Percentiles rank a stretch among this genome's conserved stretches.
Evolutionary conservation across 176 grass and related monocot genomes (phyloP).

Genomic region (Ampelocalamus luodianensis): DNA sequence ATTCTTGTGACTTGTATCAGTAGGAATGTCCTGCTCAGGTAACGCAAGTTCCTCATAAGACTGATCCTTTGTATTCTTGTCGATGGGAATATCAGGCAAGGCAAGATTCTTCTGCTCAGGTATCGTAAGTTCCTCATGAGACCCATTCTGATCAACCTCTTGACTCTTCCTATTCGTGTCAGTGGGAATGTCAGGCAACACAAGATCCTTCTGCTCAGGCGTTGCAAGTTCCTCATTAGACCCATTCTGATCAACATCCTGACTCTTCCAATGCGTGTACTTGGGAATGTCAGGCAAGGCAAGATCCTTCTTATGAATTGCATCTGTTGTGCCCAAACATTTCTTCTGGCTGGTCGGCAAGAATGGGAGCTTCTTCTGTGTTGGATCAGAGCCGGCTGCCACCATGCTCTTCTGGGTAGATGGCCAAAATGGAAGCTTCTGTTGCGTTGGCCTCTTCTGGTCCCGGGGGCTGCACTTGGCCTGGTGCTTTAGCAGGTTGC

Average conservation of each 20-base stretch:
- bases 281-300: neutral
- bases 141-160: constrained; percentile 18
- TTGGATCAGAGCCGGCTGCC: neutral
- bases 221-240: neutral
- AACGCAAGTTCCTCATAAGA: constrained; percentile 8
- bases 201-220: constrained; percentile 27
- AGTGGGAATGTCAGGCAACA: neutral
- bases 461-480: neutral
- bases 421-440: neutral
- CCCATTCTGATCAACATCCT: neutral
- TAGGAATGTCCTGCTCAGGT: neutral
- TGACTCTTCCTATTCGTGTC: neutral
- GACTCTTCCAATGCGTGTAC: neutral
- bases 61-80: neutral
- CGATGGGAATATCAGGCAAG: neutral
- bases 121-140: neutral
- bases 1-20: constrained; percentile 2
- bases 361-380: constrained; percentile 45
- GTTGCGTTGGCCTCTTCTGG: constrained; percentile 1
- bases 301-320: neutral
- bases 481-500: constrained; percentile 22
- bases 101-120: constrained; percentile 11
- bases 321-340: neutral
- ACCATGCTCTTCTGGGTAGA: neutral
- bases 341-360: constrained; percentile 15